A percentile compares a stretch with the other conserved stretches of the same genome.
Conservation (phyloP, 2,329 filamentous ascomycete species). For the Ophiosphaerella korrae region DNA sequence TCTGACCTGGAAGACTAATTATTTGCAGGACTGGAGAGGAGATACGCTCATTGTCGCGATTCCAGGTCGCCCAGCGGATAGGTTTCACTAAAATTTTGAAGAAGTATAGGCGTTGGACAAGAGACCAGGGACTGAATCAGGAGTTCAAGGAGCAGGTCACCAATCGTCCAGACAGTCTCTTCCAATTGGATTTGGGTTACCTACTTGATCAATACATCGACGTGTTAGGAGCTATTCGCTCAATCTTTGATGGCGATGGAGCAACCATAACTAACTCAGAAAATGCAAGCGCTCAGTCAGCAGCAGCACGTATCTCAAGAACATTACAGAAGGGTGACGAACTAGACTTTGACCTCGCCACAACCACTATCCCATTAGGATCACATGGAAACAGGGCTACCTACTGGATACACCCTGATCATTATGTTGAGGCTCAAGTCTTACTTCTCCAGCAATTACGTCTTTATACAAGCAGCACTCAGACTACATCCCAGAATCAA, state of each 20-base stretch:
- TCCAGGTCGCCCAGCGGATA: conserved; percentile 73
- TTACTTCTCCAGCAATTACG: conserved; percentile 57
- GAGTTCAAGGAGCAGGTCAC: conserved; percentile 72
- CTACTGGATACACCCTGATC: conserved; percentile 62
- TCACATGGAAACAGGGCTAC: conserved; percentile 52
- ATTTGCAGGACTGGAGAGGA: conserved; percentile 68
- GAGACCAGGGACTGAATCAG: conserved; percentile 66
- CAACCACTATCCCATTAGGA: conserved; percentile 55
- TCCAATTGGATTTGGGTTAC: conserved; percentile 65
- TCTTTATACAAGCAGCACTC: conserved; percentile 40
- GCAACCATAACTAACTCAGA: conserved; percentile 14
- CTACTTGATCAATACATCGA: conserved; percentile 56
- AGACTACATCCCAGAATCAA: conserved; percentile 17
- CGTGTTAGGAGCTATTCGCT: conserved; percentile 52
- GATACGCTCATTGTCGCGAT: conserved; percentile 71
- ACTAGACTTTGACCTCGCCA: conserved; percentile 56
- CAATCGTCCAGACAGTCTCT: conserved; percentile 72
- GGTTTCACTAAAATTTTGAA: conserved; percentile 84
- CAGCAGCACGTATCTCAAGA: conserved; percentile 46
- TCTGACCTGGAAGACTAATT: conserved; percentile 13
- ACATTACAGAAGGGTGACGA: conserved; percentile 48
- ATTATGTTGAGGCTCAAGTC: conserved; percentile 60
- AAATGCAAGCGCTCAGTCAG: conserved; percentile 21
- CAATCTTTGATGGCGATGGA: conserved; percentile 48
- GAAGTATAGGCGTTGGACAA: conserved; percentile 89